Percentiles rank a stretch among this genome's conserved stretches.
These are phyloP conservation scores for Zea mays DNA, from an alignment of 176 grass and related monocot species.

Conservation along the genomic window Zm-B73-REFERENCE-NAM-5.0 NC_050097.1:60377501-60378000, in stretches of 20 bases:
- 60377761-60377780: constrained; percentile 87
- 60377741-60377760: no score
- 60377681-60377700: no score
- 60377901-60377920: constrained; percentile 90
- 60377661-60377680: no score
- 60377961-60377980: constrained; percentile 17
- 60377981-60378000: constrained; percentile 31
- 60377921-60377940: constrained; percentile 83
- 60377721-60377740: no score
- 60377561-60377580: no score
- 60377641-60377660: no score
- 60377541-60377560: no score
- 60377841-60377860: constrained; percentile 83
- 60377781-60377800: constrained; percentile 87
- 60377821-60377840: constrained; percentile 57
- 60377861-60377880: constrained; percentile 93
- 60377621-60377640: no score
- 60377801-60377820: constrained; percentile 92
- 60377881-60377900: constrained; percentile 84
- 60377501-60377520: no score
- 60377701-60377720: no score
- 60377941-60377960: constrained; percentile 82
- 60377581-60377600: no score
- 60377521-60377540: no score
- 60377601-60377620: constrained; percentile 31